Evolutionary conservation across 2,329 filamentous ascomycete genomes (phyloP).

Genomic region (Paecilomyces variotii): DNA sequence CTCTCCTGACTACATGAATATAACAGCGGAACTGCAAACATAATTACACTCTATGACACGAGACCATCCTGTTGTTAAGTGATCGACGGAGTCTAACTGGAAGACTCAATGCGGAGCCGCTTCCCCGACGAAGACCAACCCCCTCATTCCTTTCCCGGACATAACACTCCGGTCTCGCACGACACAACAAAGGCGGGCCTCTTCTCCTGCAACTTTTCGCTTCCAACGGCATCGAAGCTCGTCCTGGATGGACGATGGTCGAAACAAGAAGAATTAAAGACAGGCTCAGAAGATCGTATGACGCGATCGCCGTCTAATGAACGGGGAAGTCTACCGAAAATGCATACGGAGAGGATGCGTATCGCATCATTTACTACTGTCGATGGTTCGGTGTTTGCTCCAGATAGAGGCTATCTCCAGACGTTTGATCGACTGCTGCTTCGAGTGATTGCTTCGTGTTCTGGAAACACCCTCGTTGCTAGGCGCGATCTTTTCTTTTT

Average conservation of each 20-base stretch:
- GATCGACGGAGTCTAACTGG: not conserved
- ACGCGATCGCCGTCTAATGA: not conserved
- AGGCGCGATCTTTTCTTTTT: not conserved
- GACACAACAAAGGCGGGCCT: not conserved
- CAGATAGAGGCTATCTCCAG: too few relatives aligned
- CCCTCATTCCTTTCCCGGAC: not conserved
- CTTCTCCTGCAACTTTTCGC: not conserved
- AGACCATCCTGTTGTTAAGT: not conserved
- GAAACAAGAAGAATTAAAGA: not conserved
- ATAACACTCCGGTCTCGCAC: not conserved
- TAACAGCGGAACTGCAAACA: too few relatives aligned
- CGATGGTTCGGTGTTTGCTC: too few relatives aligned
- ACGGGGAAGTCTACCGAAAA: too few relatives aligned
- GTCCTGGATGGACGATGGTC: not conserved
- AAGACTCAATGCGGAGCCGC: not conserved
- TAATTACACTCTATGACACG: too few relatives aligned
- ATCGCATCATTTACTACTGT: too few relatives aligned
- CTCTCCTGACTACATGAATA: too few relatives aligned
- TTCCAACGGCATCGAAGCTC: not conserved
- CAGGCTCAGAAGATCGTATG: not conserved
- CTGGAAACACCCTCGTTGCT: too few relatives aligned
- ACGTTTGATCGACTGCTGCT: too few relatives aligned
- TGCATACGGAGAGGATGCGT: too few relatives aligned
- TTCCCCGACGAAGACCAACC: not conserved
- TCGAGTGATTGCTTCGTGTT: too few relatives aligned